Base-by-base conservation (phyloP, 306 rosid genomes). In the Quercus cerris region DNA sequence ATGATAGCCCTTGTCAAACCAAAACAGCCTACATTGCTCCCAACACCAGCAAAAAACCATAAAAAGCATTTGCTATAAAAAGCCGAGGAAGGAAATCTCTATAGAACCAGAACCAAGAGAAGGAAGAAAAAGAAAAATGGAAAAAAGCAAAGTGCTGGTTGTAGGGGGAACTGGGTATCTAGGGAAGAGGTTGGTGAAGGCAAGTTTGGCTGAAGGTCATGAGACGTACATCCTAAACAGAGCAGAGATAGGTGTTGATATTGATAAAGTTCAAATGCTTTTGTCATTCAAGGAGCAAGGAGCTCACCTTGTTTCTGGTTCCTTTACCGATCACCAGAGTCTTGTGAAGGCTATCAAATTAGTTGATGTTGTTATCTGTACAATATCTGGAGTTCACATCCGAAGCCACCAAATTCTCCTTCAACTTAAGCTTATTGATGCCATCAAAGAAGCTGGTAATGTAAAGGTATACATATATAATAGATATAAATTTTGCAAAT, bases 101-200 rank as follows among this genome's bases (percentile, higher is more conserved):
- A 13, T 49, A 63, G 20, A 28, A 13, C 38, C 74, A 64, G 56
- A 49, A 33, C 54, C 5, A 73, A 27, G 67, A 70, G 72, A 23
- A 33, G 54, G 56, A 59, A 74, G 76, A 35, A 52, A 76, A 7
- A 79, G 61, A 58, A 62, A 58, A 17, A 77, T 74, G 89, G 77
- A 20, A 14, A 89, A 84, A 76, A 83, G 87, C 85, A 91, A 28
- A 77, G 94, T 91, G 27, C 81, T 91, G 19, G 83, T 91, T 5
- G 70, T 91, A 19, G 97, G 97, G 5, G 97, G 92, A 80, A 91
- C 92, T 38, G 97, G 97, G 57, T 91, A 91, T 81, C 18, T 91
- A 30, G 97, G 97, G 49, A 91, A 90, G 70, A 91, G 92, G 82
- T 62, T 91, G 77, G 97, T 89, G 57, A 89, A 54, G 86, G 94